Evolutionary conservation across 306 rosid species (phyloP).

Genomic region (Vigna trinervia): DNA sequence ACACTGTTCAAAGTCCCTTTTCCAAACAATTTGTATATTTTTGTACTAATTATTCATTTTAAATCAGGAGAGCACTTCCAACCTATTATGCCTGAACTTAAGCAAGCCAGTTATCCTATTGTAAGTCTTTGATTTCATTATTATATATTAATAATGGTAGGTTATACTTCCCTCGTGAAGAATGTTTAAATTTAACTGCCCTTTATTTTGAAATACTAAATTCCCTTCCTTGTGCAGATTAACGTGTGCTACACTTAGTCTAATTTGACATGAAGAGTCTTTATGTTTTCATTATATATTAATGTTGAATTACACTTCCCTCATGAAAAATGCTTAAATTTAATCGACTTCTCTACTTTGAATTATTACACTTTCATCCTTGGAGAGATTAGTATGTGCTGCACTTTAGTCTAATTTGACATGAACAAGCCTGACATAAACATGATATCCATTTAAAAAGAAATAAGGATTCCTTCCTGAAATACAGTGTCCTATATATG

Average conservation of each 20-base stretch:
- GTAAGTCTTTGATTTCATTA: slow-evolving; percentile 57
- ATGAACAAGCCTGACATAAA: background rate
- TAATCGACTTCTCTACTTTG: background rate
- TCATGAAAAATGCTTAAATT: background rate
- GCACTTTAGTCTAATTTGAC: background rate
- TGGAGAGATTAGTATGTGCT: background rate
- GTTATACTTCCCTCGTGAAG: slow-evolving; percentile 3
- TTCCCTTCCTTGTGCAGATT: background rate
- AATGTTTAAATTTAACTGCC: background rate
- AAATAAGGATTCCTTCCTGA: background rate
- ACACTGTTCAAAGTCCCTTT: slow-evolving; percentile 32
- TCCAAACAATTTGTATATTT: slow-evolving; percentile 23
- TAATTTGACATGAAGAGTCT: background rate
- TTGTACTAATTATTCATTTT: slow-evolving; percentile 45
- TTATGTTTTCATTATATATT: slow-evolving; percentile 8
- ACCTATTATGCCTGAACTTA: slow-evolving; percentile 64
- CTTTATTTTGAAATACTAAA: slow-evolving; percentile 26
- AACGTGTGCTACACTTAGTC: slow-evolving; percentile 4
- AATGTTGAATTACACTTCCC: slow-evolving; percentile 1
- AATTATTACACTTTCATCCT: no score
- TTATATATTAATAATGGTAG: background rate
- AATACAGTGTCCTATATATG: background rate
- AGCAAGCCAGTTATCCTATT: slow-evolving; percentile 54
- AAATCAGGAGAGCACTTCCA: slow-evolving; percentile 79
- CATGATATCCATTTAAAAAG: background rate